Base-by-base conservation (phyloP, 805 yeast species). In the Metschnikowia continentalis region DNA sequence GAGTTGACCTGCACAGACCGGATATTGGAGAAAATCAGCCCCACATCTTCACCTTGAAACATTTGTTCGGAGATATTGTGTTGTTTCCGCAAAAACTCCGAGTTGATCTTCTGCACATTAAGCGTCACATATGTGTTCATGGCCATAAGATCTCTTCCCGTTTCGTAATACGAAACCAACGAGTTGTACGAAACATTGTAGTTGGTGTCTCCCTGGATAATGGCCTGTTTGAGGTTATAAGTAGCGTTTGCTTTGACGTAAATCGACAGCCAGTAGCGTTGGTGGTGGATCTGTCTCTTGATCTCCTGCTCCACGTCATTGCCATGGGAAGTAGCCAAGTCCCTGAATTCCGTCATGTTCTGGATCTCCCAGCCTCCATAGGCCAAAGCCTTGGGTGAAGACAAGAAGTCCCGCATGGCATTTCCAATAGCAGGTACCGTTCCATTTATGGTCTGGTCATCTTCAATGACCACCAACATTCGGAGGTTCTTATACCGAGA, bases 221-320 rank as follows among this genome's bases (percentile, higher is more conserved):
- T 64, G 3, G 82, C 82, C 19, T 67, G 57, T 23, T 61, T 53
- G 20, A 74, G 62, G 35, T 70, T 61, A 22, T 58, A 58, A 4
- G 82, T 72, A 0, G 86, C 80, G 58, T 80, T 76, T 13, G 74
- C 65, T 19, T 63, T 59, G 33, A 86, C 79, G 54, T 81, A 78
- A 35, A 84, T 67, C 0, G 85, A 78, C 22, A 79, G 76, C 94
- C 92, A 87, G 59, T 75, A 84, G 15, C 76, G 59, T 63, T 83
- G 80, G 47, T 76, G 77, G 57, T 78, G 81, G 3, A 86, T 75
- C 48, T 67, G 66, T 33, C 74, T 57, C 38, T 64, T 35, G 19
- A 83, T 61, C 55, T 78, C 77, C 3, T 71, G 71, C 33, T 63
- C 68, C 6, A 73, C 47, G 30, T 39, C 41, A 40, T 48, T 48